These are phyloP conservation scores for Prillingera fragicola DNA, from an alignment of 1,284 basidiomycete genomes.

Conservation along the genomic window DNA sequence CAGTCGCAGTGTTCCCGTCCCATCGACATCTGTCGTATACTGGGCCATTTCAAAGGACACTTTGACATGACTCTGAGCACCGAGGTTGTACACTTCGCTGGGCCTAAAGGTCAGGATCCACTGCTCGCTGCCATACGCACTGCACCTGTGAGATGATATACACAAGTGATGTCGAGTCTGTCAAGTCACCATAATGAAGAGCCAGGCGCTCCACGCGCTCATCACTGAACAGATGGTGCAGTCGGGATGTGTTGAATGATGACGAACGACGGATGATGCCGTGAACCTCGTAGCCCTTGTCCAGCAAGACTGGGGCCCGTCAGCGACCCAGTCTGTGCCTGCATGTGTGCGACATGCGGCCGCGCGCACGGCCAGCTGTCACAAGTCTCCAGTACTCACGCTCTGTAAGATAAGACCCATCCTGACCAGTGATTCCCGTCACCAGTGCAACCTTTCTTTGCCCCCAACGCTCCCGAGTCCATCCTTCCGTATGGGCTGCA, in stretches of 20 bases:
- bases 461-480: conserved; percentile 62
- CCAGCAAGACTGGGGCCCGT: conserved; percentile 61
- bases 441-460: conserved; percentile 84
- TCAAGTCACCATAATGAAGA: conserved; percentile 76
- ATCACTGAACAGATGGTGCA: conserved; percentile 83
- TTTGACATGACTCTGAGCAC: conserved; percentile 94
- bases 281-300: conserved; percentile 85
- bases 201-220: conserved; percentile 70
- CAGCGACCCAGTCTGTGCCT: not conserved
- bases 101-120: conserved; percentile 51
- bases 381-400: conserved; percentile 5
- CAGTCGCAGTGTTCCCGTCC: conserved; percentile 79
- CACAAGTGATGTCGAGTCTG: conserved; percentile 87
- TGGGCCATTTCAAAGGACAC: conserved; percentile 96
- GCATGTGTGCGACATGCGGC: conserved; percentile 53
- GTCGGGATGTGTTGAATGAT: conserved; percentile 85
- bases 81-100: conserved; percentile 89
- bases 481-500: not conserved
- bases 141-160: conserved; percentile 84
- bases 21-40: conserved; percentile 91
- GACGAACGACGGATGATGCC: conserved; percentile 89
- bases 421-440: conserved; percentile 79
- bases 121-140: conserved; percentile 20
- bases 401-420: conserved; percentile 18
- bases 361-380: not conserved